phyloP scores from a whole-genome alignment of 2,329 filamentous ascomycete genomes.

The Simplicillium aogashimaense region DNA sequence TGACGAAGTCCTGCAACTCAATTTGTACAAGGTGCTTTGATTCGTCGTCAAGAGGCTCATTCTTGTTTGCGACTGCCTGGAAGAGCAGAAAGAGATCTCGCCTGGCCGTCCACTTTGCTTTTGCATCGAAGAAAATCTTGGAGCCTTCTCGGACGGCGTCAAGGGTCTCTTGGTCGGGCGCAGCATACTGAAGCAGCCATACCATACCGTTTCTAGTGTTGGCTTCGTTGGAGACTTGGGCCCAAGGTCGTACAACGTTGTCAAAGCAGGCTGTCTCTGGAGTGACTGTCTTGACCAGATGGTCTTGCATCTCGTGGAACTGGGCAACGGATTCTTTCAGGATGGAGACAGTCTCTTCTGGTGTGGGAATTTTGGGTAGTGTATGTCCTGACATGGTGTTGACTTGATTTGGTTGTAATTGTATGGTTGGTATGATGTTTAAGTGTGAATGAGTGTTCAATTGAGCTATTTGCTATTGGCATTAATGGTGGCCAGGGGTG shows the following conservation, averaged over 20 bases:
- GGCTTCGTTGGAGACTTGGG: conserved; percentile 40
- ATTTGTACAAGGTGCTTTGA: conserved; percentile 40
- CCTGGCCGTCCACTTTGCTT: conserved; percentile 25
- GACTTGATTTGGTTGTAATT: too few relatives aligned
- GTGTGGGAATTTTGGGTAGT: neutral
- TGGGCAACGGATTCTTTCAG: neutral
- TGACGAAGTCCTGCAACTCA: conserved; percentile 40
- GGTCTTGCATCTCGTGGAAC: neutral
- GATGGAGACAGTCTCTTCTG: neutral
- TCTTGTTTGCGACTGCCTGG: conserved; percentile 23
- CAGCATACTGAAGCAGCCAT: conserved; percentile 45
- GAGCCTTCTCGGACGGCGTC: conserved; percentile 42
- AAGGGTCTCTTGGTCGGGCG: conserved; percentile 34
- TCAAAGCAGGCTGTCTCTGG: conserved; percentile 22
- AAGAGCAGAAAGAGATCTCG: conserved; percentile 36
- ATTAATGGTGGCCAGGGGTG: too few relatives aligned
- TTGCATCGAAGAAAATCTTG: conserved; percentile 29
- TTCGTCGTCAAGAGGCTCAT: conserved; percentile 32
- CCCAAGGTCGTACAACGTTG: conserved; percentile 43
- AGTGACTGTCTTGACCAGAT: neutral
- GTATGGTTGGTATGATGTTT: too few relatives aligned
- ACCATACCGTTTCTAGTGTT: conserved; percentile 38
- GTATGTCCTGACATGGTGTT: too few relatives aligned
- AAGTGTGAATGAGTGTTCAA: too few relatives aligned
- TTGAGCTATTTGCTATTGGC: too few relatives aligned